phyloP scores from a whole-genome alignment of 2,329 filamentous ascomycete genomes.

The Cyphellophora attinorum region DNA sequence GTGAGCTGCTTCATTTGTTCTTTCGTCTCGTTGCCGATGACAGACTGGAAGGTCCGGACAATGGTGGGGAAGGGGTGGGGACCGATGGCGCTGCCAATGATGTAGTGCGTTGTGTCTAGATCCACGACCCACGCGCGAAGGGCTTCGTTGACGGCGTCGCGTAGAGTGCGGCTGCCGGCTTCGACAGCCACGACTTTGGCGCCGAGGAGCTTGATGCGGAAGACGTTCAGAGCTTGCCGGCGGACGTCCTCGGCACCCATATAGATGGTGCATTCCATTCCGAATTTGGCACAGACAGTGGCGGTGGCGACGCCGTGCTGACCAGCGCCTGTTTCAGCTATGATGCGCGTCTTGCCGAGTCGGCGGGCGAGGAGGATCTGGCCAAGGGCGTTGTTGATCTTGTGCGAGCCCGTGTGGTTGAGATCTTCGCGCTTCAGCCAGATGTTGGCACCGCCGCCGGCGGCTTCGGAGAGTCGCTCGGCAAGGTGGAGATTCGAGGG shows the following conservation, averaged over 20 bases:
- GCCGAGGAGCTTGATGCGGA: constrained; percentile 93
- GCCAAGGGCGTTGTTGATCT: constrained; percentile 97
- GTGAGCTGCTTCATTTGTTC: constrained; percentile 75
- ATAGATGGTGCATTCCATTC: constrained; percentile 94
- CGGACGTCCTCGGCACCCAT: constrained; percentile 98
- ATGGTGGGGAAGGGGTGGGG: constrained; percentile 97
- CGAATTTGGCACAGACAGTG: constrained; percentile 95
- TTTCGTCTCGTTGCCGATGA: constrained; percentile 93
- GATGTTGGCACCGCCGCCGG: constrained; percentile 86
- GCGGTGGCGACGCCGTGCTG: constrained; percentile 97
- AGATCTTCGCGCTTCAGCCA: constrained; percentile 97
- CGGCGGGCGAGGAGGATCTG: constrained; percentile 79
- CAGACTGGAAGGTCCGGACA: constrained; percentile 91
- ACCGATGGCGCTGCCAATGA: constrained; percentile 94
- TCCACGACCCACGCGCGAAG: constrained; percentile 88
- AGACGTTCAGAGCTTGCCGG: constrained; percentile 92
- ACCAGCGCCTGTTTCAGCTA: constrained; percentile 93
- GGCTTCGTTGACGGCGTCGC: constrained; percentile 90
- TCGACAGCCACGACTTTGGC: constrained; percentile 89
- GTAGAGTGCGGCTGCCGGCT: constrained; percentile 72
- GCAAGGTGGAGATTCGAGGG: constrained; percentile 87
- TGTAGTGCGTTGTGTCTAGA: constrained; percentile 92
- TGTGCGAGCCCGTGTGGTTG: constrained; percentile 96
- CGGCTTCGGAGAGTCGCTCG: constrained; percentile 75
- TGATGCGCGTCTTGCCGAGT: constrained; percentile 91